Evolutionary conservation across 331 rosid genomes (phyloP), one percentile per base, ranked within the genome.

Genomic region (Acacia concinna): DNA sequence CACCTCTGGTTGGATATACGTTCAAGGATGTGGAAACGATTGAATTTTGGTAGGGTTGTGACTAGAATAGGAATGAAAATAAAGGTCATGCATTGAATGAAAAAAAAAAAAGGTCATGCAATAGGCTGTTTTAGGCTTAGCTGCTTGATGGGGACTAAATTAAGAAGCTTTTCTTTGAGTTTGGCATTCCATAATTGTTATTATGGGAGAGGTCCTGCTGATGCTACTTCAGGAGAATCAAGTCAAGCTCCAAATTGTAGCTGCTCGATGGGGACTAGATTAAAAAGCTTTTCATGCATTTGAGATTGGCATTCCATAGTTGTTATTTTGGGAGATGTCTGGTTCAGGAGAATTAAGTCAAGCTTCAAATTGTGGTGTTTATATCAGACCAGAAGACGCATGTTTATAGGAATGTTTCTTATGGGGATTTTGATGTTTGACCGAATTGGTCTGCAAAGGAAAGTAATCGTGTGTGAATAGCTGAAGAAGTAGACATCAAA

Each of bases 1-100:
- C 81, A 62, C 54, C 41, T 80, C 71, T 79, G 46, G 46, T 27
- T 51, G 77, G 62, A 77, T 63, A 59, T 73, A 31, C 65, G 71
- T 57, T 73, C 47, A 38, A 79, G 7, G 78, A 77, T 68, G 64
- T 41, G 72, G 68, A 73, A 68, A 46, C 69, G 74, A 76, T 20
- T 68, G 78, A 41, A 20, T 78, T 23, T 54, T 79, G 51, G 52
- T 67, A 51, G 70, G 21, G 44, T 57, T 82, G 52, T 73, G 44
- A 54, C 74, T 68, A 6, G 59, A 60, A 75, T 81, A 62, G 64
- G 73, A 75, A 78, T 65, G 56, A 44, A 21, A 41, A 46, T 10
- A 64, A 28, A 57, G 62, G 71, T 54, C 35, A 71, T 65, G 30
- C 64, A 64, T n/a, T n/a, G n/a, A n/a, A n/a, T n/a, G n/a, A n/a